phyloP scores from a whole-genome alignment of 441 rosid species.

The Breynia disticha region DNA sequence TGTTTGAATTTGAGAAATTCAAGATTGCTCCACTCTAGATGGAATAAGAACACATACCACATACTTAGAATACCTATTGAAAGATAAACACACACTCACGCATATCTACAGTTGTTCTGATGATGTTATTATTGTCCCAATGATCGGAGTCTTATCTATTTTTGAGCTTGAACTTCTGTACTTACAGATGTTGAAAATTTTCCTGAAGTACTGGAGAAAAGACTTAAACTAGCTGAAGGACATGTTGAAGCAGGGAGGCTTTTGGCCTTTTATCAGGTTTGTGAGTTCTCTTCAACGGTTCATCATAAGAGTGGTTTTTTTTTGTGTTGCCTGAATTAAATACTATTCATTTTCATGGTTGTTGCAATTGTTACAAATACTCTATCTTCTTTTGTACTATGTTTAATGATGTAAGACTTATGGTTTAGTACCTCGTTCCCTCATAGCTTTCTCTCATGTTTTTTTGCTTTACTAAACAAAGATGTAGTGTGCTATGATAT shows the following conservation, averaged over 20 bases:
- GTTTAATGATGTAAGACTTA: too few species aligned
- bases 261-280: conserved; percentile 82
- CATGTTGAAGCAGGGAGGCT: conserved; percentile 94
- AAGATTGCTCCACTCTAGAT: background rate
- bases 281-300: conserved; percentile 11
- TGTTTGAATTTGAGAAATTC: background rate
- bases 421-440: too few species aligned
- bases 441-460: too few species aligned
- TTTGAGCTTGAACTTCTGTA: conserved; percentile 13
- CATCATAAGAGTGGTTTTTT: background rate
- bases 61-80: background rate
- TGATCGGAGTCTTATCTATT: conserved; percentile 2
- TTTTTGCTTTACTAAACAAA: too few species aligned
- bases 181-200: conserved; percentile 37
- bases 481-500: too few species aligned
- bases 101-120: background rate
- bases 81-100: background rate
- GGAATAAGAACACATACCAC: too few species aligned
- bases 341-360: too few species aligned
- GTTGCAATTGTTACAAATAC: too few species aligned
- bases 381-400: too few species aligned
- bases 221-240: conserved; percentile 64
- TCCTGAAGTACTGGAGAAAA: conserved; percentile 45
- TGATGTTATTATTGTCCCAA: background rate
- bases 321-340: background rate